Evolutionary conservation across 441 rosid genomes (phyloP).

Genomic region (Manihot esculenta): DNA sequence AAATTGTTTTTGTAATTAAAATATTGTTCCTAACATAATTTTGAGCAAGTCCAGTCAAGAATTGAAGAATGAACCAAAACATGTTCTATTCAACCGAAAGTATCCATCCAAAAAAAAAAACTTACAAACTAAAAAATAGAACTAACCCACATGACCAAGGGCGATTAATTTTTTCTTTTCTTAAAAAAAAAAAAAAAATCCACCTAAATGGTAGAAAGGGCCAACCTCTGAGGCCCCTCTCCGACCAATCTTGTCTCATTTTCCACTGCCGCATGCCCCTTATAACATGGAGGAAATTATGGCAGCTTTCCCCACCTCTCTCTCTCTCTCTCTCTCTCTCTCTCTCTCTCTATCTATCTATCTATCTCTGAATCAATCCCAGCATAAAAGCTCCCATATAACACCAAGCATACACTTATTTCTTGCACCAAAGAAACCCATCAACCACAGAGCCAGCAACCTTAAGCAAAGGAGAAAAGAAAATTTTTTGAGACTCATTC

Average conservation of each 20-base stretch:
- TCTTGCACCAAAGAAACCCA: slow-evolving; percentile 10
- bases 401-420: slow-evolving; percentile 15
- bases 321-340: background rate
- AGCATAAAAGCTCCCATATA: slow-evolving; percentile 27
- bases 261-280: slow-evolving; percentile 63
- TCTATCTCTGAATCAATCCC: slow-evolving; percentile 17
- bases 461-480: slow-evolving; percentile 15
- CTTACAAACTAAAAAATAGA: background rate
- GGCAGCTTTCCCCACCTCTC: slow-evolving; percentile 39
- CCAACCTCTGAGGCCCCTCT: slow-evolving; percentile 39
- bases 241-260: slow-evolving; percentile 67
- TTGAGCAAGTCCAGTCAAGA: too few relatives aligned
- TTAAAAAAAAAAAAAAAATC: background rate
- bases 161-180: too few relatives aligned
- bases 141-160: slow-evolving; percentile 17
- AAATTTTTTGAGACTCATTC: slow-evolving; percentile 18
- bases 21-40: too few relatives aligned
- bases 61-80: too few relatives aligned
- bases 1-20: too few relatives aligned
- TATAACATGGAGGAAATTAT: slow-evolving; percentile 88
- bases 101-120: slow-evolving; percentile 34
- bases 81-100: slow-evolving; percentile 33
- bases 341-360: slow-evolving; percentile 6
- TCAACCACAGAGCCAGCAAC: slow-evolving; percentile 11
- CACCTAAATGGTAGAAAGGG: slow-evolving; percentile 30